Evolutionary conservation across 1,139 yeast genomes (phyloP), one percentile per base, ranked within the genome.

Genomic region (Blastobotrys malaysiensis): DNA sequence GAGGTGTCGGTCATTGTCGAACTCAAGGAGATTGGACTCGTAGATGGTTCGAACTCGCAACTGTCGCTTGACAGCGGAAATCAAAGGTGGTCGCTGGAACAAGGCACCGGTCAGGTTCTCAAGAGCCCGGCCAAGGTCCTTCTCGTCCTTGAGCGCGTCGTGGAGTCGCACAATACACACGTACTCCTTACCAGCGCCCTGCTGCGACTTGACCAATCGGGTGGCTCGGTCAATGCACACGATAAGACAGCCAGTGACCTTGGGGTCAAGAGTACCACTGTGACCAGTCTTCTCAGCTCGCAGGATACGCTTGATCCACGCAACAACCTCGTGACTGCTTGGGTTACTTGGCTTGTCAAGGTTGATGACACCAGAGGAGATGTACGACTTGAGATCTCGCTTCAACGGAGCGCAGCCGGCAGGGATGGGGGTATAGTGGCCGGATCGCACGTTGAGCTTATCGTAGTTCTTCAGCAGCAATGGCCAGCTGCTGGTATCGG

Each of bases 111-210:
- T 93, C 70, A 93, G 81, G 73, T 90, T 89, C 76, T 93, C 99
- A 65, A 93, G 79, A 14, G 89, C 78, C 69, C 96, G 86, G 54
- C 85, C 90, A 75, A 93, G 79, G 61, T 89, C 97, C 74, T 90
- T 89, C 68, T 88, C 93, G 63, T 90, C 97, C 63, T 87, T 83
- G 62, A 93, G 79, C 63, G 91, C 90, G 62, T 91, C 98, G 73
- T 93, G 99, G 66, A 93, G 80, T 78, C 98, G 84, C 57, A 88
- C 95, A 65, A 93, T 90, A 79, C 99, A 93, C 57, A 93, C 99
- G 77, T 93, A 93, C 82, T 93, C 99, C 74, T 93, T 93, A 81
- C 99, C 99, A 52, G 99, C 99, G 77, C 99, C 98, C 76, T 93
- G 99, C 77, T 93, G 99, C 57, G 97, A 88, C 76, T 93, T 93